Evolutionary conservation across 1,284 basidiomycete species (phyloP).

Genomic region (Cutaneotrichosporon cavernicola): DNA sequence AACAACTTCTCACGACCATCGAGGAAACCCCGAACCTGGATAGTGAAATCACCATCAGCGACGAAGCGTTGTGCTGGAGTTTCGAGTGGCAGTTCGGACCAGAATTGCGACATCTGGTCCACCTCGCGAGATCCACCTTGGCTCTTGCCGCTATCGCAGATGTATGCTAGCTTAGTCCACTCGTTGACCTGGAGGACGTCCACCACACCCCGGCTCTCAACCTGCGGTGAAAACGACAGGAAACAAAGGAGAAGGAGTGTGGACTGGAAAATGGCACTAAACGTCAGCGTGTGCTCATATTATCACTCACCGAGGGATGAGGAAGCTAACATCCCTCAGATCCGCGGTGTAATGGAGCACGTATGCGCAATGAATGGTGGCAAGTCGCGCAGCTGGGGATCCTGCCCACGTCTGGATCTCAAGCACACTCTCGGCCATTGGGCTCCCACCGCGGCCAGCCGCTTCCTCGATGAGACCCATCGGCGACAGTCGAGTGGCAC

Average conservation of each 20-base stretch:
- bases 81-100: not conserved
- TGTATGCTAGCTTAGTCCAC: slow-evolving; percentile 8
- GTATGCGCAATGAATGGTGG: slow-evolving; percentile 11
- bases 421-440: not conserved
- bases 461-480: slow-evolving; percentile 13
- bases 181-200: slow-evolving; percentile 8
- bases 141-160: not conserved
- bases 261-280: slow-evolving; percentile 15
- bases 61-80: slow-evolving; percentile 9
- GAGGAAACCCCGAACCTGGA: slow-evolving; percentile 11
- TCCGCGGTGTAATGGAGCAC: slow-evolving; percentile 10
- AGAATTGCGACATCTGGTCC: not conserved
- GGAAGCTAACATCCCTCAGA: slow-evolving; percentile 12
- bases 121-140: not conserved
- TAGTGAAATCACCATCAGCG: not conserved
- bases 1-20: slow-evolving; percentile 15
- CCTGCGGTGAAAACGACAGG: not conserved
- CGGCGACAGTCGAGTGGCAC: slow-evolving; percentile 13
- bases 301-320: slow-evolving; percentile 14
- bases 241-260: slow-evolving; percentile 15
- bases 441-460: slow-evolving; percentile 11
- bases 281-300: not conserved
- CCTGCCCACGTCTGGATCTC: slow-evolving; percentile 9
- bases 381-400: slow-evolving; percentile 10
- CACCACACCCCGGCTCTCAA: not conserved